Base-by-base conservation (phyloP, 2,329 filamentous ascomycete species). In the Botryotinia convoluta region DNA sequence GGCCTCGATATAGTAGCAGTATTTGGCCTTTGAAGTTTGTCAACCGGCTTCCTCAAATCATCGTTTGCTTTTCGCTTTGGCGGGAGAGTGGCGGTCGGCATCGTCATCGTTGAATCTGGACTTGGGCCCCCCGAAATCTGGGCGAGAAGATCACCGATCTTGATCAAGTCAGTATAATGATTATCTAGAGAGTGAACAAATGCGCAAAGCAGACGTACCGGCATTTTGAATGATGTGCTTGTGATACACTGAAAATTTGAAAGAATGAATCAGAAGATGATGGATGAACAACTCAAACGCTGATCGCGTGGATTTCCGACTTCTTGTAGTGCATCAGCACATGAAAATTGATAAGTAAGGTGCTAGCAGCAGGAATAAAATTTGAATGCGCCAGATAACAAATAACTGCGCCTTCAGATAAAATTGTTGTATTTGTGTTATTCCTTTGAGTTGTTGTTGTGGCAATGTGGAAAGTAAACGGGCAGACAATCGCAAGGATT, bases 131-230 rank as follows among this genome's bases (percentile, higher is more conserved):
- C 89, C 76, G 84, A 87, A 76, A 91, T 91, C 79, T 89, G 87
- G 76, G 88, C 89, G 48, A 89, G 84, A n/a, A 89, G 83, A 76
- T 89, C 87, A 74, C 85, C 82, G 77, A 89, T 89, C 86, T 87
- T 74, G 61, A 73, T 74, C 72, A 78, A 77, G 69, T 79, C 62
- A 79, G 73, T 75, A 75, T 65, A 29, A 26, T 60, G 42, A 22
- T 64, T 77, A 74, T 74, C 63, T 61, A 71, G 42, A 44, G 32
- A 51, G 48, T 37, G 45, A 69, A n/a, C 6, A 60, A 64, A 35
- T 70, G 63, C 9, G 39, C 37, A 54, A 26, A 59, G 35, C 69
- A 39, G 60, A 74, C 77, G 68, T 77, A 80, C 79, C 62, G 79
- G 78, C 79, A 80, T 80, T 29, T 51, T 76, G 69, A 69, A 64